These are phyloP conservation scores for Punctularia strigosozonata DNA, from an alignment of 768 basidiomycete genomes.

Conservation along the genomic window DNA sequence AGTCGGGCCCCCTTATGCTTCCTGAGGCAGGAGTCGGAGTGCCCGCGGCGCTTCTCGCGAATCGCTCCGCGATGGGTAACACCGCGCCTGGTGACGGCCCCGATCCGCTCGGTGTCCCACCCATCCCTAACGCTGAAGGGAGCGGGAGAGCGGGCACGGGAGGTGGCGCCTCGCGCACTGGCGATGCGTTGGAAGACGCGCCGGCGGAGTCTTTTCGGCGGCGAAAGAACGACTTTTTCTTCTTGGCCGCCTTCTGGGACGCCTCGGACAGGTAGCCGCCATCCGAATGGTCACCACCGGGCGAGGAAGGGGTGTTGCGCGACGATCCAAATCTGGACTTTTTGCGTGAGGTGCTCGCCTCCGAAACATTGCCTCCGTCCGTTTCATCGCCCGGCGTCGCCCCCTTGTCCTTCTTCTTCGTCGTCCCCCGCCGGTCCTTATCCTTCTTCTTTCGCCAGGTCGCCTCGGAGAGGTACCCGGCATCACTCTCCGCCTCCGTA, in stretches of 20 bases:
- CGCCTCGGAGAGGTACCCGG: conserved; percentile 15
- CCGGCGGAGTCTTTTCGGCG: conserved; percentile 6
- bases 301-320: too few species aligned
- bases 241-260: conserved; percentile 15
- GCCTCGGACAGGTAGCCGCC: conserved; percentile 19
- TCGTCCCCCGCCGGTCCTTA: conserved; percentile 14
- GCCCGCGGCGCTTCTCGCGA: too few species aligned
- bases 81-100: too few species aligned
- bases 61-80: background rate
- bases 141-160: conserved; percentile 1
- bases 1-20: too few species aligned
- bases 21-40: too few species aligned
- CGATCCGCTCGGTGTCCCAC: too few species aligned
- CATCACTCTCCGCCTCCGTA: conserved; percentile 23
- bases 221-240: conserved; percentile 16
- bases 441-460: conserved; percentile 9
- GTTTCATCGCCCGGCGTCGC: conserved; percentile 18
- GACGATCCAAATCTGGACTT: too few species aligned
- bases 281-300: conserved; percentile 17
- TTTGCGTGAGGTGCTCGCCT: conserved; percentile 4
- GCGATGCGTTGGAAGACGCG: background rate
- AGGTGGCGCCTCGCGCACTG: conserved; percentile 1
- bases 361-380: conserved; percentile 18
- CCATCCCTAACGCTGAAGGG: too few species aligned
- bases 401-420: conserved; percentile 8